Evolutionary conservation across 2,329 filamentous ascomycete genomes (phyloP).

Genomic region (Ceratocystis variospora): DNA sequence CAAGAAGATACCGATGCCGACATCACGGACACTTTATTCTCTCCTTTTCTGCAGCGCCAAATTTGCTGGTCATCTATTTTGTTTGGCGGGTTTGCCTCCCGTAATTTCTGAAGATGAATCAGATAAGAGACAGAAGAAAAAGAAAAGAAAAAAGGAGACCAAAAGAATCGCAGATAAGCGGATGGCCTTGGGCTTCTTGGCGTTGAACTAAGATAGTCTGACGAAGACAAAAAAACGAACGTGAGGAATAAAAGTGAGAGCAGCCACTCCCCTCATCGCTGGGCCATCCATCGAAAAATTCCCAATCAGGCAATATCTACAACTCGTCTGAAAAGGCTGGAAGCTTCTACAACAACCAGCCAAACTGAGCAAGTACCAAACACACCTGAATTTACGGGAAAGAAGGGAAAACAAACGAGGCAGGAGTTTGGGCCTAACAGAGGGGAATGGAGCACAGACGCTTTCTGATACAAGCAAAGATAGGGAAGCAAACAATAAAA

Average conservation of each 20-base stretch:
- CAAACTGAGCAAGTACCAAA: background rate
- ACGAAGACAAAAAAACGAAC: background rate
- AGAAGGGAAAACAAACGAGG: background rate
- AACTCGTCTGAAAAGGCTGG: background rate
- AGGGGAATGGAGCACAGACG: background rate
- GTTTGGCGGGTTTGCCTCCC: background rate
- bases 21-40: background rate
- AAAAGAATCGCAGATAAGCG: background rate
- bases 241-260: background rate
- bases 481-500: background rate
- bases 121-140: background rate
- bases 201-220: background rate
- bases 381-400: background rate
- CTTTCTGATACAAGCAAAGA: slow-evolving; percentile 5
- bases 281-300: background rate
- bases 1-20: background rate
- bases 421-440: background rate
- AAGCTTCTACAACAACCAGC: background rate
- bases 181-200: no score
- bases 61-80: background rate
- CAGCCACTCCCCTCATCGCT: background rate
- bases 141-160: background rate
- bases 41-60: background rate
- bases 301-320: slow-evolving; percentile 6
- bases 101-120: background rate